Conservation (phyloP, 148 eudicot genomes). For the Amaranthus hypochondriacus region DNA sequence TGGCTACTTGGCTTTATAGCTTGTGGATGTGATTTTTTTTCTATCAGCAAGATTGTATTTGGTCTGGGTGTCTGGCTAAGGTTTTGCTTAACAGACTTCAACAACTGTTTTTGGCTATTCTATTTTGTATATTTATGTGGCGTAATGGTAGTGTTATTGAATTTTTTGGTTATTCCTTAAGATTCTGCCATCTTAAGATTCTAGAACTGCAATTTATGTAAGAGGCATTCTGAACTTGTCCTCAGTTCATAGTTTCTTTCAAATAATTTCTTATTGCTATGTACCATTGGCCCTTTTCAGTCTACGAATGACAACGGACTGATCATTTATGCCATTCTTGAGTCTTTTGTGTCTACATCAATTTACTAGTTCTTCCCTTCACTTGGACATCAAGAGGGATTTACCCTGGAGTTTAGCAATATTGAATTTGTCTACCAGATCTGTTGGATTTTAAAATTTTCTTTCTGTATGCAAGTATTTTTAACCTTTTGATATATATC, state of each 20-base stretch:
- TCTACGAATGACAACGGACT: not conserved
- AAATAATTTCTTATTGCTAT: not conserved
- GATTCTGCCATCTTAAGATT: not conserved
- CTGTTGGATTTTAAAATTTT: not conserved
- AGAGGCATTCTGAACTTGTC: not conserved
- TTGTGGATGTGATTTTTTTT: not conserved
- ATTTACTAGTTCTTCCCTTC: not conserved
- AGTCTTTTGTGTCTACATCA: not conserved
- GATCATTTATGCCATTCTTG: not conserved
- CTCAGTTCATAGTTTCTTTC: not conserved
- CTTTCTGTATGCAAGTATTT: not conserved
- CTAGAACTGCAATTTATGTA: not conserved
- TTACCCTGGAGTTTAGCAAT: not conserved
- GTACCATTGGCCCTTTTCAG: not conserved
- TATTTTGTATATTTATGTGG: not conserved
- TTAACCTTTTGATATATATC: not conserved
- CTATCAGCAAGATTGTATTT: not conserved
- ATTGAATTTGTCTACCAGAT: not conserved
- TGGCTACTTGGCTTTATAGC: not conserved
- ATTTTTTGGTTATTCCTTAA: not conserved
- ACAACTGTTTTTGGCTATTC: not conserved
- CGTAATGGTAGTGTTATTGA: not conserved
- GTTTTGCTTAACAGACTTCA: not conserved
- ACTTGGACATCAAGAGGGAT: not conserved
- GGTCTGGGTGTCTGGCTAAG: not conserved